Evolutionary conservation across 164 flowering plant species (phyloP).

Genomic region (Houttuynia cordata): DNA sequence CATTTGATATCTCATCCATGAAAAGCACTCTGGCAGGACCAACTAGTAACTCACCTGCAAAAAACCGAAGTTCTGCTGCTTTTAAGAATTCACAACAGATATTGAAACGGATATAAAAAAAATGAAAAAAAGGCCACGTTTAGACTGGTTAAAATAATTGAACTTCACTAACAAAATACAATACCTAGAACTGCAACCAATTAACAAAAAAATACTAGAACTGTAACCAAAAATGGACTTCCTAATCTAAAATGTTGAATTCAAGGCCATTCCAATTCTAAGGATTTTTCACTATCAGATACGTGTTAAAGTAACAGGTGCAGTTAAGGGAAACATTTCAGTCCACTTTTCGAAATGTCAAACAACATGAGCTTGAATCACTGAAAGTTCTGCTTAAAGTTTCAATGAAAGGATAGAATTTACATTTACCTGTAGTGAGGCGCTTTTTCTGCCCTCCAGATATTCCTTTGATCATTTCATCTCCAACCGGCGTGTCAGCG

Average conservation of each 20-base stretch:
- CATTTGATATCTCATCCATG: conserved; percentile 98
- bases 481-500: conserved; percentile 61
- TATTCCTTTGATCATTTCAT: conserved; percentile 86
- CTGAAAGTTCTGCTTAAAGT: neutral
- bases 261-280: too few species aligned
- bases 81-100: conserved; percentile 5
- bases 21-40: conserved; percentile 88
- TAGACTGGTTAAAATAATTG: neutral
- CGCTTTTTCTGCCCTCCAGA: conserved; percentile 91
- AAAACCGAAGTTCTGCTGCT: conserved; percentile 12
- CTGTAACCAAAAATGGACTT: too few species aligned
- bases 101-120: neutral
- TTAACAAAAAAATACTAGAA: too few species aligned
- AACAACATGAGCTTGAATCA: neutral
- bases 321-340: too few species aligned
- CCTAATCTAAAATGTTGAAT: too few species aligned
- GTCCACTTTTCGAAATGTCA: neutral
- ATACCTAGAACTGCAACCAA: neutral
- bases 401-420: neutral
- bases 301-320: too few species aligned
- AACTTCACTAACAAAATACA: neutral
- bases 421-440: neutral
- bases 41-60: conserved; percentile 77
- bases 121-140: neutral
- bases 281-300: too few species aligned